These are phyloP conservation scores for Umbelopsis sp. DNA, from an alignment of 192 early-diverging fungal species.

Conservation along the genomic window DNA sequence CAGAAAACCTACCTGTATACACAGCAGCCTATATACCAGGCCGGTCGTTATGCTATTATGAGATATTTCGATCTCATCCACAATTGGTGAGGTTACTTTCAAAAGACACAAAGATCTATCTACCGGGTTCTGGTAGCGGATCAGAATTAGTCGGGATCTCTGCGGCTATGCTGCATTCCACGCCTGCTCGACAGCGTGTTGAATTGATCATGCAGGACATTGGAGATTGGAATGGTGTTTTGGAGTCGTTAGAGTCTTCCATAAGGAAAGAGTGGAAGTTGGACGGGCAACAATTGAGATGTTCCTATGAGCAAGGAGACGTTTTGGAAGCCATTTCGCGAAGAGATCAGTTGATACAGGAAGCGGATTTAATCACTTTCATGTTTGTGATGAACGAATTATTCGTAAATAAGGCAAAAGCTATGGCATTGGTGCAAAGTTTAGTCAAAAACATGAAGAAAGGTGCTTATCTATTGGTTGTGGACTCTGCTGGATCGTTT, in stretches of 20 bases:
- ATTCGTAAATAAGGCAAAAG: slow-evolving; percentile 73
- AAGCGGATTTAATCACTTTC: slow-evolving; percentile 76
- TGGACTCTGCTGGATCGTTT: slow-evolving; percentile 93
- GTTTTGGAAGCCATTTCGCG: slow-evolving; percentile 50
- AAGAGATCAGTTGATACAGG: slow-evolving; percentile 55
- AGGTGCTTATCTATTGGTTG: slow-evolving; percentile 75
- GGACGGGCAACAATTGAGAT: slow-evolving; percentile 48
- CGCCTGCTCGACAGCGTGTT: slow-evolving; percentile 43
- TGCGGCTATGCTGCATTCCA: slow-evolving; percentile 62
- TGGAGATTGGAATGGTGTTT: slow-evolving; percentile 62
- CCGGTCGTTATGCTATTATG: slow-evolving; percentile 84
- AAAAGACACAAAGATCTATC: slow-evolving; percentile 53
- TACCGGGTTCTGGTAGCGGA: slow-evolving; percentile 84
- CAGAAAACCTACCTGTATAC: slow-evolving; percentile 76
- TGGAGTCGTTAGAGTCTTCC: slow-evolving; percentile 54
- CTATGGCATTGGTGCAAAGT: slow-evolving; percentile 76
- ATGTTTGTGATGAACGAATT: slow-evolving; percentile 96
- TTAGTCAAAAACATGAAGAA: slow-evolving; percentile 65
- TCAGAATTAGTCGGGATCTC: slow-evolving; percentile 83
- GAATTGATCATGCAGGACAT: slow-evolving; percentile 62
- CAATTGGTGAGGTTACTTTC: slow-evolving; percentile 55
- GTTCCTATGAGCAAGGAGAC: slow-evolving; percentile 63
- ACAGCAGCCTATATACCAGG: slow-evolving; percentile 86
- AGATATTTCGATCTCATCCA: slow-evolving; percentile 60
- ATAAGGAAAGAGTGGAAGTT: slow-evolving; percentile 59